Conservation (phyloP, 2,329 filamentous ascomycete species). For the Fonsecaea monophora region DNA sequence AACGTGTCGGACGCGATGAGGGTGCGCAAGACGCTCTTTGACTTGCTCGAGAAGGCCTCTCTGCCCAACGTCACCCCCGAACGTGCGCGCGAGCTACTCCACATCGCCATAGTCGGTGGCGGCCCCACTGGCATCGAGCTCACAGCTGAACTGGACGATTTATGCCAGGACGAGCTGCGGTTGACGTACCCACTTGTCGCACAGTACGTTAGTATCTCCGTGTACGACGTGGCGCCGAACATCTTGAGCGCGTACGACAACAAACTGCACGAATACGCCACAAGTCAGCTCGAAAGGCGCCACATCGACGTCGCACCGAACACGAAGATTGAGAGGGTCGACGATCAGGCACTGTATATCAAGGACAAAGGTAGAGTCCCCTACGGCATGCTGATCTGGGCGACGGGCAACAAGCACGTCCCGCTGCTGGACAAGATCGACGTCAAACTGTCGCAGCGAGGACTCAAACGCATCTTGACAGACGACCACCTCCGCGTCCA, state of each 20-base stretch:
- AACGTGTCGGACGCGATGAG: constrained; percentile 42
- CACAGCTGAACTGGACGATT: constrained; percentile 53
- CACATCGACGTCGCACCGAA: constrained; percentile 50
- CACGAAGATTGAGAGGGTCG: constrained; percentile 48
- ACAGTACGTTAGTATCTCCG: constrained; percentile 49
- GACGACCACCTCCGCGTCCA: constrained; percentile 43
- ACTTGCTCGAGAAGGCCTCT: constrained; percentile 47
- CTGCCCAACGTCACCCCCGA: constrained; percentile 43
- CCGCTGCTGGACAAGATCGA: constrained; percentile 45
- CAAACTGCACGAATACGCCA: constrained; percentile 52
- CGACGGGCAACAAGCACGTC: constrained; percentile 48
- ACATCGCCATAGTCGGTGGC: constrained; percentile 52
- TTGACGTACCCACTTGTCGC: constrained; percentile 52
- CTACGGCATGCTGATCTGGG: constrained; percentile 51
- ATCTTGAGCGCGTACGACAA: constrained; percentile 53
- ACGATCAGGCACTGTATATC: constrained; percentile 45
- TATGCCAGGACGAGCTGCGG: constrained; percentile 49
- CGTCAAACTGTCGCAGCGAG: constrained; percentile 45
- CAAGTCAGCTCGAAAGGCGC: constrained; percentile 46
- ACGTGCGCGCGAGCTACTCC: constrained; percentile 46
- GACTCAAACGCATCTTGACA: constrained; percentile 47
- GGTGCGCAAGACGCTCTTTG: constrained; percentile 37
- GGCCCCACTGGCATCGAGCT: constrained; percentile 54
- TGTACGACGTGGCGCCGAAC: constrained; percentile 53
- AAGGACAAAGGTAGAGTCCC: constrained; percentile 47